Conservation (phyloP, 192 early-diverging fungal genomes). For the Rhizophlyctis rosea region DNA sequence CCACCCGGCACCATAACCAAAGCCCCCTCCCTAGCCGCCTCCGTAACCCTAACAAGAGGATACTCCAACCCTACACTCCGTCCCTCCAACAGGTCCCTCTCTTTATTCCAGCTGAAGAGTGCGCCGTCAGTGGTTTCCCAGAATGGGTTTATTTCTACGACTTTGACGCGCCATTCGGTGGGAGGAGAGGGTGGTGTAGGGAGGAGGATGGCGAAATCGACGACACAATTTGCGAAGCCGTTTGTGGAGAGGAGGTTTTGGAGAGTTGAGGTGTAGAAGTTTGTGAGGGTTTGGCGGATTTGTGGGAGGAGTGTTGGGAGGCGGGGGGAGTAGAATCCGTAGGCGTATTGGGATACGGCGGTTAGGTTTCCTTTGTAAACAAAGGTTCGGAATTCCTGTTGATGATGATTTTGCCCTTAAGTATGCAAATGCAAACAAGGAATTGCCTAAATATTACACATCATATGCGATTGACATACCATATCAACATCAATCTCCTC, state of each 20-base stretch:
- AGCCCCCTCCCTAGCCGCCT: not conserved
- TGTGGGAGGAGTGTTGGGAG: not conserved
- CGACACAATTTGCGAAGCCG: too few relatives aligned
- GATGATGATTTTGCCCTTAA: too few relatives aligned
- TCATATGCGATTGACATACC: too few relatives aligned
- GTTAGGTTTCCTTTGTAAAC: too few relatives aligned
- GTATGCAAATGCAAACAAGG: too few relatives aligned
- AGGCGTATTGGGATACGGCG: not conserved
- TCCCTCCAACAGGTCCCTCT: not conserved
- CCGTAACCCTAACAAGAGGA: too few relatives aligned
- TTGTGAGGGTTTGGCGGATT: not conserved
- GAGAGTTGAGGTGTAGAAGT: not conserved
- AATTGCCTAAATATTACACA: too few relatives aligned
- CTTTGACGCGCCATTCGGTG: not conserved
- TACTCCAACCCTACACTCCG: not conserved
- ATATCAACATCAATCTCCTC: too few relatives aligned
- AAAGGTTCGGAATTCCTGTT: too few relatives aligned
- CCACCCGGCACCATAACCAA: too few relatives aligned
- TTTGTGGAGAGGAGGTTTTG: too few relatives aligned
- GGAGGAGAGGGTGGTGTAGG: too few relatives aligned
- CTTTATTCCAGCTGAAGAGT: not conserved
- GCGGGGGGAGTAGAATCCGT: not conserved
- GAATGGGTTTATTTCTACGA: not conserved
- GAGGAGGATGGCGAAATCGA: conserved; percentile 4
- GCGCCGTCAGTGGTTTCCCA: not conserved